These are phyloP conservation scores for Ruellia speciosa DNA, from an alignment of 305 asterid genomes.

Conservation along the genomic window DNA sequence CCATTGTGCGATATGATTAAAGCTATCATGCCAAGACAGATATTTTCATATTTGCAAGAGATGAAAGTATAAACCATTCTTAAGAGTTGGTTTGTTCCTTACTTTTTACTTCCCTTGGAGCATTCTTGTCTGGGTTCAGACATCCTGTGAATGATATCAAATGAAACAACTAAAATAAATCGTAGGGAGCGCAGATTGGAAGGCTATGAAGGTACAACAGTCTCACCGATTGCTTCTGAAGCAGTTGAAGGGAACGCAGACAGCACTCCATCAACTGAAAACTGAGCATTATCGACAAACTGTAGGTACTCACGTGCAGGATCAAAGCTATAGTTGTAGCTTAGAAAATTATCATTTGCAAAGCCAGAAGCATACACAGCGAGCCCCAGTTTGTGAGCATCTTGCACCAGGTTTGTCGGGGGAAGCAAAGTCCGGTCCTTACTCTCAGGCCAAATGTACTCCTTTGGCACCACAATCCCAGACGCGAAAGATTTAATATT, in stretches of 20 bases:
- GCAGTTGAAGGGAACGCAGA: constrained; percentile 82
- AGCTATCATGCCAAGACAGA: constrained; percentile 30
- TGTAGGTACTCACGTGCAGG: constrained; percentile 67
- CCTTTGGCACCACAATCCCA: constrained; percentile 78
- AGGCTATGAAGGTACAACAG: background rate
- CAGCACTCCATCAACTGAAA: constrained; percentile 79
- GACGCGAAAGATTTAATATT: constrained; percentile 61
- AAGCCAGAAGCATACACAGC: constrained; percentile 64
- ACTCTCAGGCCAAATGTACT: constrained; percentile 65
- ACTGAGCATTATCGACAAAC: constrained; percentile 50
- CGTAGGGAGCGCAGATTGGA: background rate
- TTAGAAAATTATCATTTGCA: constrained; percentile 55
- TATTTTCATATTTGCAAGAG: background rate
- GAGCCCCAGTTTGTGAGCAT: constrained; percentile 72
- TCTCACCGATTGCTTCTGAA: constrained; percentile 69
- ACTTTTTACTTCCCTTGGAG: constrained; percentile 43
- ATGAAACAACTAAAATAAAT: background rate
- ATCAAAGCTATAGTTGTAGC: constrained; percentile 82
- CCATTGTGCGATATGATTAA: constrained; percentile 82
- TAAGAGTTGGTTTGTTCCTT: constrained; percentile 20
- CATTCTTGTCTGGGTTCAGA: constrained; percentile 42
- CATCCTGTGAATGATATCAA: constrained; percentile 43
- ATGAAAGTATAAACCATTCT: background rate
- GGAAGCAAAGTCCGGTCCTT: constrained; percentile 44
- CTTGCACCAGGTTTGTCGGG: constrained; percentile 55